phyloP scores from a whole-genome alignment of 176 grass and related monocot genomes.

The Avena sativa region DNA sequence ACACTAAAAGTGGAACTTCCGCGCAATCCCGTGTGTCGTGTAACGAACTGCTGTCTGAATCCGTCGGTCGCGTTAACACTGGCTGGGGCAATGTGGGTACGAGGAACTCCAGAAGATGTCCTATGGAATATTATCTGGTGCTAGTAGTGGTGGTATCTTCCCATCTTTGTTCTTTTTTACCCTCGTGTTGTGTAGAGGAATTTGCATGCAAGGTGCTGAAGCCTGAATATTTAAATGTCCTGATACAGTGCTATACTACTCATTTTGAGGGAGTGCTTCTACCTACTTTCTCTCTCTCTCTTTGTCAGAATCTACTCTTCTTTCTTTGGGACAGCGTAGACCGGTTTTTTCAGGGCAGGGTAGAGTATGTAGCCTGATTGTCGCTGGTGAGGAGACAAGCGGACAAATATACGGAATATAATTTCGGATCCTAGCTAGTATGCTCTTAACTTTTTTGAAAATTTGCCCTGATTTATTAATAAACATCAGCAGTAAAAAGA shows the following conservation, averaged over 20 bases:
- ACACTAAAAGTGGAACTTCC: too few relatives aligned
- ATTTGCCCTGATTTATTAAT: too few relatives aligned
- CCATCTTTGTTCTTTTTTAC: background rate
- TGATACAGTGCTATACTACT: background rate
- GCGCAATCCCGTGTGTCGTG: background rate
- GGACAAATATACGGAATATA: background rate
- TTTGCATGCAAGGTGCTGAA: background rate
- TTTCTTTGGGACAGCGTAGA: constrained; percentile 11
- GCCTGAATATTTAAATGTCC: background rate
- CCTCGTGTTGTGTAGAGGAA: background rate
- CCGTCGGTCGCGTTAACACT: background rate
- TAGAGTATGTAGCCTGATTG: background rate
- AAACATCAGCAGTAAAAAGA: too few relatives aligned
- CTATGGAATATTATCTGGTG: too few relatives aligned
- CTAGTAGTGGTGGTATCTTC: background rate
- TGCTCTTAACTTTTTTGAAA: too few relatives aligned
- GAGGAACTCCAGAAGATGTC: background rate
- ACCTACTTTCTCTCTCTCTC: background rate
- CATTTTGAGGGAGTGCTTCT: background rate
- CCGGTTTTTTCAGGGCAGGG: background rate
- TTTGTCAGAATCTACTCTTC: too few relatives aligned
- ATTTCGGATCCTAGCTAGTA: background rate
- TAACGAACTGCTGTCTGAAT: background rate
- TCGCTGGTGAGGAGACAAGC: constrained; percentile 18
- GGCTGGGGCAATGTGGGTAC: background rate